Percentiles rank a stretch among this genome's conserved stretches.
Conservation (phyloP, 192 early-diverging fungal species). For the Linderina pennispora region DNA sequence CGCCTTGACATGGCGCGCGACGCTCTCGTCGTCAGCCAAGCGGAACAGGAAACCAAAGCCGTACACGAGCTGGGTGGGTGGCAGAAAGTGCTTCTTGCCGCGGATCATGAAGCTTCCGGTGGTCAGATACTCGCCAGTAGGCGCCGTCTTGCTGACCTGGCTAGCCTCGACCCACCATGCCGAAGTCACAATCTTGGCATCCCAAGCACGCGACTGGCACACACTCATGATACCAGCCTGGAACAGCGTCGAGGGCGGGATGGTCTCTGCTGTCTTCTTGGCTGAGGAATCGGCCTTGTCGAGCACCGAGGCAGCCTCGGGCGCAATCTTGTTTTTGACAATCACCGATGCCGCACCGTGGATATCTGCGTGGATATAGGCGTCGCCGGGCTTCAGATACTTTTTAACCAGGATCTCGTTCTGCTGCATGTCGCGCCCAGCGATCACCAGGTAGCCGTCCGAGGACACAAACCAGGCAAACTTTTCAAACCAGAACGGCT, state of each 20-base stretch:
- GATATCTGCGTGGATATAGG: slow-evolving; percentile 90
- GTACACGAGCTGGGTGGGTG: slow-evolving; percentile 88
- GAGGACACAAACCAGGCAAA: slow-evolving; percentile 93
- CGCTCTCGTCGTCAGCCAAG: slow-evolving; percentile 71
- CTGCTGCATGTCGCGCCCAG: slow-evolving; percentile 87
- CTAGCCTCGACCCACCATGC: slow-evolving; percentile 91
- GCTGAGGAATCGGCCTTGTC: slow-evolving; percentile 25
- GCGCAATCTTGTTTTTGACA: slow-evolving; percentile 65
- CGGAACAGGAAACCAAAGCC: slow-evolving; percentile 95
- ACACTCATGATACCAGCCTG: slow-evolving; percentile 97
- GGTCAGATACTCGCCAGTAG: slow-evolving; percentile 85
- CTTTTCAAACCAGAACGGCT: slow-evolving; percentile 98
- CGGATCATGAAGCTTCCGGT: slow-evolving; percentile 91
- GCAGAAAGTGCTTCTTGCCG: slow-evolving; percentile 92
- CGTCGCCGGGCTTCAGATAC: slow-evolving; percentile 63
- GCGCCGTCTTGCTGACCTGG: slow-evolving; percentile 86
- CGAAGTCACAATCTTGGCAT: slow-evolving; percentile 89
- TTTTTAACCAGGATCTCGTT: slow-evolving; percentile 87
- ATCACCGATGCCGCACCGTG: slow-evolving; percentile 88
- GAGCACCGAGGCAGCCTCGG: slow-evolving; percentile 5
- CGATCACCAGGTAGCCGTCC: slow-evolving; percentile 90
- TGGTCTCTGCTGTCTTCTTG: slow-evolving; percentile 25
- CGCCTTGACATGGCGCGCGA: slow-evolving; percentile 63
- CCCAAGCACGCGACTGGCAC: slow-evolving; percentile 93
- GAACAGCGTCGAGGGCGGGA: slow-evolving; percentile 85